A percentile compares a stretch with the other conserved stretches of the same genome.
Conservation (phyloP, 1,284 basidiomycete genomes). For the Porodaedalea pini region DNA sequence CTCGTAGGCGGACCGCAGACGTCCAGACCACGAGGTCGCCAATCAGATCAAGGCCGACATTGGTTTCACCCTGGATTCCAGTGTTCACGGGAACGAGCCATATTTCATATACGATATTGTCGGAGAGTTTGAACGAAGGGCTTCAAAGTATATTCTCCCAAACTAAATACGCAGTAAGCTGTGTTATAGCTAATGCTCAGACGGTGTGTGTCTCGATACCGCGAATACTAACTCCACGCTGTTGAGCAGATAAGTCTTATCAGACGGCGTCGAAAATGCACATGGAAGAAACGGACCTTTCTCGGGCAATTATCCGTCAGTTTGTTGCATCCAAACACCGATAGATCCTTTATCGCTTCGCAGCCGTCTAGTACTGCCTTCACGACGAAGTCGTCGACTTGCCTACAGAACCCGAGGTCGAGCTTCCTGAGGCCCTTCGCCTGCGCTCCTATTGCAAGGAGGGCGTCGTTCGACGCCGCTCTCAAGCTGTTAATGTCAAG, state of each 20-base stretch:
- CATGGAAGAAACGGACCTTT: constrained; percentile 40
- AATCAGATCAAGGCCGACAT: too few relatives aligned
- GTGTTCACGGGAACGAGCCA: too few relatives aligned
- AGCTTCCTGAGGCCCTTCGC: constrained; percentile 55
- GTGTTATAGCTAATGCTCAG: too few relatives aligned
- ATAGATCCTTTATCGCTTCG: constrained; percentile 25
- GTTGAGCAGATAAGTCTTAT: neutral
- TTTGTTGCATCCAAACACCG: constrained; percentile 37
- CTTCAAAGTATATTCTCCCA: too few relatives aligned
- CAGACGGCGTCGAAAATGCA: neutral
- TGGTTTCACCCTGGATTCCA: too few relatives aligned
- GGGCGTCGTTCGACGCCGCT: constrained; percentile 51
- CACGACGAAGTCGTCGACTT: constrained; percentile 80
- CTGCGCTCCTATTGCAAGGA: constrained; percentile 49
- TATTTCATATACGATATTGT: too few relatives aligned
- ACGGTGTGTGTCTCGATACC: constrained; percentile 20
- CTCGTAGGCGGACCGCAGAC: too few relatives aligned
- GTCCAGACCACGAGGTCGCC: too few relatives aligned
- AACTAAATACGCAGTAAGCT: too few relatives aligned
- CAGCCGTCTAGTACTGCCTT: constrained; percentile 63
- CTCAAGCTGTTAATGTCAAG: constrained; percentile 82
- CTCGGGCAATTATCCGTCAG: constrained; percentile 51
- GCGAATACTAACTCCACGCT: constrained; percentile 21
- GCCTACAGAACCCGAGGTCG: constrained; percentile 87
- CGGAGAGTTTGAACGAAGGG: too few relatives aligned